phyloP scores from a whole-genome alignment of 108 stramenopile genomes.

The Epipyxis sp. region DNA sequence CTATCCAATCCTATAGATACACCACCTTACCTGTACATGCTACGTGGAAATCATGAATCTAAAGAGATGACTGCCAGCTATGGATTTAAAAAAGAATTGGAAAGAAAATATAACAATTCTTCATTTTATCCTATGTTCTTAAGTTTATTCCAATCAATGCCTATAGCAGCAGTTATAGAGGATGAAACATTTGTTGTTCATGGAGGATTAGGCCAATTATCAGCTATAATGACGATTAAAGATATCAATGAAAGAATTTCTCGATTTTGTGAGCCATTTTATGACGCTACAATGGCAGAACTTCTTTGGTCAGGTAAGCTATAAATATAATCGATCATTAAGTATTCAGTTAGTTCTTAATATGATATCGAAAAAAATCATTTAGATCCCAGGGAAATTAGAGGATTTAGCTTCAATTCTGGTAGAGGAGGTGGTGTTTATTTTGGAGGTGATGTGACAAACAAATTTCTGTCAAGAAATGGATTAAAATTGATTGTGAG shows the following conservation, averaged over 20 bases:
- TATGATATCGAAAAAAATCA: no score
- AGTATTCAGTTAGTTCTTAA: no score
- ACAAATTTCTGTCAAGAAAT: not conserved
- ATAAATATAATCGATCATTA: no score
- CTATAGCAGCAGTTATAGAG: constrained; percentile 9
- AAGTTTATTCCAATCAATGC: constrained; percentile 11
- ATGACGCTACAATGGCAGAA: not conserved
- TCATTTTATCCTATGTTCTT: not conserved
- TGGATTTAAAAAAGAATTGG: constrained; percentile 26
- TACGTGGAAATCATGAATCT: constrained; percentile 35
- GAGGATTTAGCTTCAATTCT: not conserved
- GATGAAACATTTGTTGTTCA: constrained; percentile 7
- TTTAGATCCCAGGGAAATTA: not conserved
- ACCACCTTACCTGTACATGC: not conserved
- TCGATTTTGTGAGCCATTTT: not conserved
- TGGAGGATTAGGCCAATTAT: constrained; percentile 7
- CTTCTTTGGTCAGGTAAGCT: not conserved
- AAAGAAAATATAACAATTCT: constrained; percentile 11
- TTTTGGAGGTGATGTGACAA: constrained; percentile 2
- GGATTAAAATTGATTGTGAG: constrained; percentile 50
- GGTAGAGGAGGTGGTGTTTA: not conserved
- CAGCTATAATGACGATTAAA: not conserved
- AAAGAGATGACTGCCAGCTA: constrained; percentile 15
- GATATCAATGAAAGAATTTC: constrained; percentile 17
- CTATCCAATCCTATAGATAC: not conserved